Conservation (phyloP, 768 basidiomycete species). For the Hericium coralloides region DNA sequence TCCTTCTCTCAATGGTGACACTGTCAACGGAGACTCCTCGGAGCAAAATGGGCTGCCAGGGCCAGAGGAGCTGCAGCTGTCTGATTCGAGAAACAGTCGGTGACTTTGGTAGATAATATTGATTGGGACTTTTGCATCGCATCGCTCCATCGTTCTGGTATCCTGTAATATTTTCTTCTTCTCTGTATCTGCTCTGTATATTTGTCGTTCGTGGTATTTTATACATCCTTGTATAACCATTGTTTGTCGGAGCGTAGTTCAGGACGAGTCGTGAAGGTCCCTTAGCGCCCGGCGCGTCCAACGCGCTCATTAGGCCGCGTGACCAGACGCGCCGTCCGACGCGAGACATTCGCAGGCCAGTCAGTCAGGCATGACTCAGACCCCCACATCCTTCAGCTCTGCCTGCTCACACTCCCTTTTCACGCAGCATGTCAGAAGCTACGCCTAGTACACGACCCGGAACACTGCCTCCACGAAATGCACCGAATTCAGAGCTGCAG, state of each 20-base stretch:
- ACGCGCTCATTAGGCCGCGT: not conserved
- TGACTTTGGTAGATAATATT: conserved; percentile 1
- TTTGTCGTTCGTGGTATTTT: no score
- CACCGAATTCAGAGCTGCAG: conserved; percentile 9
- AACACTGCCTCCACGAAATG: conserved; percentile 32
- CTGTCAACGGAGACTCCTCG: not conserved
- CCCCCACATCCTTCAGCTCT: not conserved
- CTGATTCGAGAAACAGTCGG: conserved; percentile 13
- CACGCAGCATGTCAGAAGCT: conserved; percentile 7
- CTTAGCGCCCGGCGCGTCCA: not conserved
- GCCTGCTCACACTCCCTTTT: not conserved
- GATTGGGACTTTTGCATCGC: not conserved
- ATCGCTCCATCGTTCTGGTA: not conserved
- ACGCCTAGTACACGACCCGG: conserved; percentile 20
- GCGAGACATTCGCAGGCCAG: conserved; percentile 8
- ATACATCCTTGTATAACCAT: not conserved
- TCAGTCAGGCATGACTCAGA: not conserved
- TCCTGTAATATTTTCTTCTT: not conserved
- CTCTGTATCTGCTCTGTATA: not conserved
- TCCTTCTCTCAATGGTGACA: not conserved
- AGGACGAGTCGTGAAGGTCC: not conserved
- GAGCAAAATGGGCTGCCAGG: not conserved
- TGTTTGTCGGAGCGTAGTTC: not conserved
- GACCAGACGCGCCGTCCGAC: not conserved
- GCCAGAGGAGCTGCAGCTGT: conserved; percentile 10